phyloP scores from a whole-genome alignment of 164 flowering plant genomes.

The Akebia trifoliata region DNA sequence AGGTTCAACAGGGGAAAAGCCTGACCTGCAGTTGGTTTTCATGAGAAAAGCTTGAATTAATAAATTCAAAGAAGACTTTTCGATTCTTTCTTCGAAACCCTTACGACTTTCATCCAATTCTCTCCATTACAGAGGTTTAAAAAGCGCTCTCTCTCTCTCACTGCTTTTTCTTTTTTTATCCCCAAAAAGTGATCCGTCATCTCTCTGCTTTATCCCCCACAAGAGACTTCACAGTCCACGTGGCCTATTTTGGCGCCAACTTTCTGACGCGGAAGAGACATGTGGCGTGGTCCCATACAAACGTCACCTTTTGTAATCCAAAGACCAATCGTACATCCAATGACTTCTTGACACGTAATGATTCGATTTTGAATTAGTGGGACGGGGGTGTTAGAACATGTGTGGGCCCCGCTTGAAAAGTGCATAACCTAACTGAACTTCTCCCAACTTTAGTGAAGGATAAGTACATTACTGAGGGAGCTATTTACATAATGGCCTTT shows the following conservation, averaged over 20 bases:
- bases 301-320: no score
- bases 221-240: neutral
- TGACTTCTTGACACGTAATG: slow-evolving; percentile 6
- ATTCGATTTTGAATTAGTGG: no score
- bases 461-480: no score
- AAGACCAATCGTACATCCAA: neutral
- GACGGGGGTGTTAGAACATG: no score
- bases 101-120: neutral
- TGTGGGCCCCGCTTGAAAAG: no score
- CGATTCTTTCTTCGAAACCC: neutral
- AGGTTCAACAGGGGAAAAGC: neutral
- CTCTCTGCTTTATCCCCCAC: neutral
- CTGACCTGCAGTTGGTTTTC: neutral
- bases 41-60: neutral
- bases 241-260: neutral
- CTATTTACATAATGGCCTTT: no score
- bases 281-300: no score
- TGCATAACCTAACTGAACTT: no score
- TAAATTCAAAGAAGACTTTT: neutral
- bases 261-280: slow-evolving; percentile 1
- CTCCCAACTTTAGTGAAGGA: no score
- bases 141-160: neutral
- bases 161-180: neutral
- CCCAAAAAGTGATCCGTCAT: no score
- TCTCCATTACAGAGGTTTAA: neutral